Evolutionary conservation across 768 basidiomycete species (phyloP).

Genomic region (Lepiota subincarnata): DNA sequence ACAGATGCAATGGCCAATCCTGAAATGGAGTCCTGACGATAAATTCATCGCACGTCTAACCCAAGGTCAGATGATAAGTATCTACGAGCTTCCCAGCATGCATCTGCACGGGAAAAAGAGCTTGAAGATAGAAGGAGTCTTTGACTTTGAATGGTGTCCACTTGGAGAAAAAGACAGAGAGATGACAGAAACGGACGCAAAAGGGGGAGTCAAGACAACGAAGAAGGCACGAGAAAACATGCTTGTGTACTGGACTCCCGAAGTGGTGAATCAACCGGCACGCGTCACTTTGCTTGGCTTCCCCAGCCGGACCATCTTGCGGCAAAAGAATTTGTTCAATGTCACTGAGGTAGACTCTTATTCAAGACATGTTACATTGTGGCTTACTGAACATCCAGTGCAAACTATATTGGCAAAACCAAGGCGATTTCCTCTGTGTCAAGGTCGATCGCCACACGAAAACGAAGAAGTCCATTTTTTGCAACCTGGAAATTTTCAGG

Average conservation of each 20-base stretch:
- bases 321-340: constrained; percentile 97
- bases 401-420: constrained; percentile 97
- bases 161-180: constrained; percentile 86
- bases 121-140: constrained; percentile 93
- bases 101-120: constrained; percentile 93
- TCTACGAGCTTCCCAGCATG: constrained; percentile 95
- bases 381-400: constrained; percentile 50
- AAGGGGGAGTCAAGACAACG: constrained; percentile 36
- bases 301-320: constrained; percentile 76
- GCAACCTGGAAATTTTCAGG: constrained; percentile 97
- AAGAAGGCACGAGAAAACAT: constrained; percentile 85
- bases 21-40: constrained; percentile 98
- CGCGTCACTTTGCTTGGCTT: constrained; percentile 91
- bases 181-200: constrained; percentile 52
- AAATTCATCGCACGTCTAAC: constrained; percentile 89
- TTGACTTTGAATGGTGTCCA: constrained; percentile 99
- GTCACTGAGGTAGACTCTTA: constrained; percentile 78
- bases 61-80: constrained; percentile 89
- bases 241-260: constrained; percentile 97
- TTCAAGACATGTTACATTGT: background rate
- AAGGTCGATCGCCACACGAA: constrained; percentile 99
- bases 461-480: constrained; percentile 97
- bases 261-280: constrained; percentile 94
- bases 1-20: constrained; percentile 89
- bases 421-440: constrained; percentile 97